A percentile compares a stretch with the other conserved stretches of the same genome.
These are phyloP conservation scores for Microdochium nivale DNA, from an alignment of 2,329 filamentous ascomycete species.

Conservation along the genomic window DNA sequence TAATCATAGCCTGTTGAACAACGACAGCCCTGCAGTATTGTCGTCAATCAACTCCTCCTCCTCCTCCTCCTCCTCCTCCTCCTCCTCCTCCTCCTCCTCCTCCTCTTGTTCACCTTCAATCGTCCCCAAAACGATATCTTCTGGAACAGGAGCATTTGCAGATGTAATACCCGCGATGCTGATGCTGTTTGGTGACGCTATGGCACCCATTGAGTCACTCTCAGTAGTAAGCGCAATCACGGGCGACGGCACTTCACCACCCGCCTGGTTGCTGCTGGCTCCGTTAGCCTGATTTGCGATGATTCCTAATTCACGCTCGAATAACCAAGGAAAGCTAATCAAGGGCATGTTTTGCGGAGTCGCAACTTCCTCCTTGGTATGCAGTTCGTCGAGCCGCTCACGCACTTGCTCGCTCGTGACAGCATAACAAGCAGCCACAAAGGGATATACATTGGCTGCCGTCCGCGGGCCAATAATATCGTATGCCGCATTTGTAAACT, in stretches of 20 bases:
- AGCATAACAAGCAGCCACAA: slow-evolving; percentile 82
- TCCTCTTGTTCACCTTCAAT: too few species aligned
- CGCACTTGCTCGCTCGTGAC: slow-evolving; percentile 67
- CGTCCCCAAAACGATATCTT: too few species aligned
- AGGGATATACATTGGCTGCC: slow-evolving; percentile 52
- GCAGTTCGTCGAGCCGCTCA: slow-evolving; percentile 42
- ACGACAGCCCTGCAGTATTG: too few species aligned
- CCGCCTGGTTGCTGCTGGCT: neutral
- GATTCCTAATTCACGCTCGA: slow-evolving; percentile 60
- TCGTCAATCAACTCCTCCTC: too few species aligned
- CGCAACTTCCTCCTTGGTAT: slow-evolving; percentile 20
- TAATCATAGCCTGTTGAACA: too few species aligned
- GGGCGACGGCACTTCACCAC: neutral
- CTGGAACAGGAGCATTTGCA: too few species aligned
- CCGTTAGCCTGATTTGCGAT: slow-evolving; percentile 43
- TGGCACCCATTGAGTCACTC: too few species aligned
- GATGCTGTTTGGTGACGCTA: too few species aligned
- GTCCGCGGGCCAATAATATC: slow-evolving; percentile 53
- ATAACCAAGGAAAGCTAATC: slow-evolving; percentile 93
- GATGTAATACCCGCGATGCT: too few species aligned
- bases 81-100: too few species aligned
- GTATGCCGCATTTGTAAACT: slow-evolving; percentile 60
- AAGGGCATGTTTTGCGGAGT: slow-evolving; percentile 50
- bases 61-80: too few species aligned
- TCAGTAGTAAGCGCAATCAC: neutral